A percentile compares a stretch with the other conserved stretches of the same genome.
These are phyloP conservation scores for Cladophialophora chaetospira DNA, from an alignment of 2,329 filamentous ascomycete genomes.

Conservation along the genomic window DNA sequence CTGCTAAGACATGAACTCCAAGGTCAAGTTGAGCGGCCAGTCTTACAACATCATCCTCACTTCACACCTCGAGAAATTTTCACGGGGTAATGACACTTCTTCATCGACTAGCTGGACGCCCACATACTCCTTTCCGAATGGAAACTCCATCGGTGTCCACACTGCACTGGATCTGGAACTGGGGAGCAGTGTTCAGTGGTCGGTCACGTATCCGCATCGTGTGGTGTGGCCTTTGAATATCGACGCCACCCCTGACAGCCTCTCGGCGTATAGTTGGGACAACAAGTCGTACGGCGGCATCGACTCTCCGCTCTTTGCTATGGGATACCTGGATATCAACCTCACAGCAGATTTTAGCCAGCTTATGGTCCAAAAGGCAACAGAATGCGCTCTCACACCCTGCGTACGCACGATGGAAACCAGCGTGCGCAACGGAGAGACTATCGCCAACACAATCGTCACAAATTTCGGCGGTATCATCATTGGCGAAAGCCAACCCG, in stretches of 20 bases:
- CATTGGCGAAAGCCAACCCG: constrained; percentile 3
- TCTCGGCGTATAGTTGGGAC: constrained; percentile 14
- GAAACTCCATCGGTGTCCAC: constrained; percentile 8
- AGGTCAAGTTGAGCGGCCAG: constrained; percentile 10
- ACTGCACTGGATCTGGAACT: constrained; percentile 5
- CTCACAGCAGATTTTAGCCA: constrained; percentile 4
- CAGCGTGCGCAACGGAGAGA: neutral
- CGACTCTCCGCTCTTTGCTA: constrained; percentile 16
- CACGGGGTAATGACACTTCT: constrained; percentile 3
- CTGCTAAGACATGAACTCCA: constrained; percentile 20
- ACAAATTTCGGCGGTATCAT: constrained; percentile 14
- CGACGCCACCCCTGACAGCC: constrained; percentile 14
- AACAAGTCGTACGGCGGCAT: constrained; percentile 15
- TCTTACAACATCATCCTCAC: constrained; percentile 14
- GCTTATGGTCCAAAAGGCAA: constrained; percentile 8
- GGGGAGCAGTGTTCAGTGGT: constrained; percentile 9
- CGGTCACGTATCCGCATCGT: constrained; percentile 11
- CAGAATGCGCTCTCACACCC: constrained; percentile 17
- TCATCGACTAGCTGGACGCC: constrained; percentile 14
- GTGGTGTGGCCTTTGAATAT: constrained; percentile 22
- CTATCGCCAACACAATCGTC: neutral
- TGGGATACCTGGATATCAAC: constrained; percentile 18
- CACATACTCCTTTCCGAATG: constrained; percentile 16
- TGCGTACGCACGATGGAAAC: constrained; percentile 20
- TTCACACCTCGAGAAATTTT: constrained; percentile 10